Base-by-base conservation (phyloP, 202 grass and related monocot species). In the Zoysia matrella region DNA sequence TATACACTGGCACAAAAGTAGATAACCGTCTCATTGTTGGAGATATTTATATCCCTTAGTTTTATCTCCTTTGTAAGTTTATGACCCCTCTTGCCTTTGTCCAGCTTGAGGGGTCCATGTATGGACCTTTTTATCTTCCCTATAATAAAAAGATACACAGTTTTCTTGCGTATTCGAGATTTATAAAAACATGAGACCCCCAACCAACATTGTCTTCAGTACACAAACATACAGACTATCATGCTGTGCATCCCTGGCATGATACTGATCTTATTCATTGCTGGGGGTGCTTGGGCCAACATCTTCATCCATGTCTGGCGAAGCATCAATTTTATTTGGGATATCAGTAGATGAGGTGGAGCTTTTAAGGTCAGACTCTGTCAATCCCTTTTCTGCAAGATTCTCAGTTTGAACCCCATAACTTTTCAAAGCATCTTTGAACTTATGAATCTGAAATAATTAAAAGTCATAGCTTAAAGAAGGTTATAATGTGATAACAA, bases 341-440 rank as follows among this genome's bases (percentile, higher is more conserved):
- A 87, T 75, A 76, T 79, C 61, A 56, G 51, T 76, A 68, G 15
- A 46, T 44, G 84, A 63, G 68, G 45, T 67, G 47, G 61, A 56
- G 40, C 36, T 84, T 6, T 64, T 54, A 4, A 70, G 60, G 45
- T 89, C 69, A 16, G n/a, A 73, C 42, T 86, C 50, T 6, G 64
- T 60, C 39, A 54, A 72, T 7, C 76, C 76, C 58, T 89, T 86
- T 42, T 73, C 75, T 61, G 52, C 60, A 50, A 16, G 56, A 80
- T 8, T 74, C 47, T 47, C 4, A 72, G 43, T 67, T 10, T 79
- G 70, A 66, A 67, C 56, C 47, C 69, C 88, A 83, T 93, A 73
- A 80, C 46, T 88, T 66, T 82, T 76, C 50, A 93, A 65, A 67
- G 81, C 82, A 82, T 72, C 69, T 79, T 90, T 90, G 13, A 93